Evolutionary conservation across 139 green algal species (phyloP), one percentile per base, ranked within the genome.

Genomic region (Gonium pectorale): DNA sequence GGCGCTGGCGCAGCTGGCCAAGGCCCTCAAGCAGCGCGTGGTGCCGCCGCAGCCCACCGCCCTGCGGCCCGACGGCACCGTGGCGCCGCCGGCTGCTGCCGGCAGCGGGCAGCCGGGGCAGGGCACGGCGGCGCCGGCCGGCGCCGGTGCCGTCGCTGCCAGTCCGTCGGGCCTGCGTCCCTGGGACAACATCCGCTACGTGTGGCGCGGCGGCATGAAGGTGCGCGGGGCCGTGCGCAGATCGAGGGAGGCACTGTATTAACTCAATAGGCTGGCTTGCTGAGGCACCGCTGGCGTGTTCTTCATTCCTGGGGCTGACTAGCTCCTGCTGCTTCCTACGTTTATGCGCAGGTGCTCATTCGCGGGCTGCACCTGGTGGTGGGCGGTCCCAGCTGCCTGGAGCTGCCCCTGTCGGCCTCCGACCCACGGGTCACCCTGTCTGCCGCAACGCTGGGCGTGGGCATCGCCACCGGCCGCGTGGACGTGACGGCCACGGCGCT

Each of bases 151-250:
- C 15, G 70, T 78, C 54, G 73, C 67, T 3, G 2, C 31, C 27
- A 56, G 60, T 21, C 52, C 82, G 17, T 67, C 60, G 11, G 81
- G 75, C 0, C 81, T 92, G n/a, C 81, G 77, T 6, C 81, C 79
- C 37, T 90, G 85, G 88, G 88, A 92, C 81, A 87, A 78, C 29
- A 73, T 80, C 27, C 80, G 80, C 31, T 86, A 86, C 67, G 68
- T 80, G 68, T 86, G 80, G 68, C 52, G 80, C 7, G 80, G 80
- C 0, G 56, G 67, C 46, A 17, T 80, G 21, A 80, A 74, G 80
- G 80, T 80, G 29, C 7, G 75, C 6, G 2, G 19, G 4, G 37
- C 22, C 13, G 22, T 22, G n/a, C n/a, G n/a, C n/a, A n/a, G n/a
- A n/a, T n/a, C n/a, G n/a, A n/a, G n/a, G n/a, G n/a, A n/a, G n/a